Conservation (phyloP, 1,284 basidiomycete species). For the Trichosporon sp. region DNA sequence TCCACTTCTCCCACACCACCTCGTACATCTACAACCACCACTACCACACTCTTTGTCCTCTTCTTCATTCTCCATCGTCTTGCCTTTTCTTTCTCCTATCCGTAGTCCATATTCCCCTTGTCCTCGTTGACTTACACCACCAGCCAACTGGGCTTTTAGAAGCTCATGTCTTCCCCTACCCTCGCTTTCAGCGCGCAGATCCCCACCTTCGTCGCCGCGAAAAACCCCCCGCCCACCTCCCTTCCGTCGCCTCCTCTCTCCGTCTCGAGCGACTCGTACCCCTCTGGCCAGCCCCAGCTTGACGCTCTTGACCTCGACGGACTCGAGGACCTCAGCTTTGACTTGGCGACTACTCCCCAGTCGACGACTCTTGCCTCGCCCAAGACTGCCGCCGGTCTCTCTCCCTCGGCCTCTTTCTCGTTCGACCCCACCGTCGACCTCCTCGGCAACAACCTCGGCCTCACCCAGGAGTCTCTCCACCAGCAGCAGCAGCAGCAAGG, state of each 20-base stretch:
- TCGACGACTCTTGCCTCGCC: constrained; percentile 44
- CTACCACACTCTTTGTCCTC: background rate
- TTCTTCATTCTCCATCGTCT: constrained; percentile 1
- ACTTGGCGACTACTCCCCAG: constrained; percentile 34
- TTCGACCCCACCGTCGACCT: constrained; percentile 28
- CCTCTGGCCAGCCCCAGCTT: constrained; percentile 8
- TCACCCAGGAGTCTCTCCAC: background rate
- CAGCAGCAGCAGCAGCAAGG: constrained; percentile 4
- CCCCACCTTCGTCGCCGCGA: constrained; percentile 2
- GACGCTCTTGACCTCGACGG: constrained; percentile 41
- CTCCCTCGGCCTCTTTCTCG: constrained; percentile 24
- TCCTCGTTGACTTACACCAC: constrained; percentile 12
- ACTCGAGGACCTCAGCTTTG: constrained; percentile 33
- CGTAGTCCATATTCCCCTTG: background rate
- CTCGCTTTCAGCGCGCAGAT: constrained; percentile 17
- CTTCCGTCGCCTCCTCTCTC: constrained; percentile 45
- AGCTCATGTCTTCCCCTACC: constrained; percentile 19
- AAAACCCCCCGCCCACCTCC: background rate
- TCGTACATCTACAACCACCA: background rate
- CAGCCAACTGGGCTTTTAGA: constrained; percentile 18
- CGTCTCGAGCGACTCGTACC: constrained; percentile 31
- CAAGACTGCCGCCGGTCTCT: constrained; percentile 27
- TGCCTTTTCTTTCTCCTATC: background rate
- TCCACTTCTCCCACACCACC: constrained; percentile 13
- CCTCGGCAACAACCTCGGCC: background rate